These are phyloP conservation scores for Chalciporus sphaerocephalus DNA, from an alignment of 768 basidiomycete genomes.

Conservation along the genomic window DNA sequence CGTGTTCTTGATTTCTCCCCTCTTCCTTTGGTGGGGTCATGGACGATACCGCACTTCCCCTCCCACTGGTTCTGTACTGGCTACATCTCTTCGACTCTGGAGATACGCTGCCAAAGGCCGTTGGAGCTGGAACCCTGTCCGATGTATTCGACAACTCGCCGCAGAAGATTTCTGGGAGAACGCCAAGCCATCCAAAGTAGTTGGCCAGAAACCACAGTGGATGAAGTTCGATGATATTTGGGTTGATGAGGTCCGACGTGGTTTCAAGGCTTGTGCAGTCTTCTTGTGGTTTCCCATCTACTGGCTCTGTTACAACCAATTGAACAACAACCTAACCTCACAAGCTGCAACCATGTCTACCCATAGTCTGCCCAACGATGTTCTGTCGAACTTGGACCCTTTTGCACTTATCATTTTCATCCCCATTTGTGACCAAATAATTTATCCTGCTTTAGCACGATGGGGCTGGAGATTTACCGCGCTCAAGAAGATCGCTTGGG, in stretches of 20 bases:
- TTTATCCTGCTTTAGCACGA: constrained; percentile 55
- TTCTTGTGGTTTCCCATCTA: constrained; percentile 63
- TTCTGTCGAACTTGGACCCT: constrained; percentile 75
- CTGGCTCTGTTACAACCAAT: constrained; percentile 75
- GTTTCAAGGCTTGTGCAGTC: constrained; percentile 66
- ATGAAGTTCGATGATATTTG: constrained; percentile 76
- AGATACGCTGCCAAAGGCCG: constrained; percentile 42
- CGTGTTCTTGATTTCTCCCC: constrained; percentile 57
- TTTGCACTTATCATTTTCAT: constrained; percentile 72
- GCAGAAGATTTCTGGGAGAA: constrained; percentile 68
- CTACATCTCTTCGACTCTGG: constrained; percentile 45
- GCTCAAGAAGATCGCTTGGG: constrained; percentile 54
- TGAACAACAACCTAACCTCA: constrained; percentile 74
- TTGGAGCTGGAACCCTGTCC: constrained; percentile 55
- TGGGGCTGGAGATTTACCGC: constrained; percentile 52
- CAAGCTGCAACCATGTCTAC: constrained; percentile 76
- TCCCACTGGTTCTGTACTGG: constrained; percentile 61
- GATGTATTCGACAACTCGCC: constrained; percentile 44
- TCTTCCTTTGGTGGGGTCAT: constrained; percentile 53
- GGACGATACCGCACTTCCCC: constrained; percentile 53
- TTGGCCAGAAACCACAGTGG: constrained; percentile 48
- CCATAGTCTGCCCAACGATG: constrained; percentile 69
- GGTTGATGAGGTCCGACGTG: constrained; percentile 73
- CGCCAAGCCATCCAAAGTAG: constrained; percentile 58
- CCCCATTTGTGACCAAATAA: constrained; percentile 57